Percentiles rank a stretch among this genome's conserved stretches.
phyloP scores from a whole-genome alignment of 1,284 basidiomycete genomes.

The Melampsora larici-populina region DNA sequence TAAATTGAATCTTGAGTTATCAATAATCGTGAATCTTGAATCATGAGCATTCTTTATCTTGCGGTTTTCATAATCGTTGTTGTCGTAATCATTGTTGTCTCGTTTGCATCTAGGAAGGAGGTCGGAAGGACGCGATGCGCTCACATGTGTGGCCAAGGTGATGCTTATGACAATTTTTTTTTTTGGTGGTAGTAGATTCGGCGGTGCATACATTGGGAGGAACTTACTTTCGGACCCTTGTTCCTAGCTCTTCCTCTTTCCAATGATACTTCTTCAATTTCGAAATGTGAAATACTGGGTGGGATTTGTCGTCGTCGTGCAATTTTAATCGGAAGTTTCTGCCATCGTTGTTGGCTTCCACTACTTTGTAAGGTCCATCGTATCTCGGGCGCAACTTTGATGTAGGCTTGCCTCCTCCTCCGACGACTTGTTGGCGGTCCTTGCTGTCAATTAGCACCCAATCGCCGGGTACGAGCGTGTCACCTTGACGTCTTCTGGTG shows the following conservation, averaged over 20 bases:
- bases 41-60: no score
- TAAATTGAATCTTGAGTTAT: no score
- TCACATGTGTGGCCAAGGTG: no score
- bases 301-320: neutral
- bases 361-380: neutral
- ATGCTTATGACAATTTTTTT: no score
- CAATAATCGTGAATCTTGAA: no score
- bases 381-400: neutral
- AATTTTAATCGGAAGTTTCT: neutral
- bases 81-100: no score
- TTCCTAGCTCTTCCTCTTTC: neutral
- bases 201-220: neutral
- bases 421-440: neutral
- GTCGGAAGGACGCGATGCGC: no score
- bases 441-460: neutral
- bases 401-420: neutral
- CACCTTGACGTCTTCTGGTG: neutral
- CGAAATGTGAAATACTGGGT: neutral
- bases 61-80: no score
- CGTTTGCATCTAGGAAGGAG: no score
- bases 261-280: neutral
- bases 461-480: neutral
- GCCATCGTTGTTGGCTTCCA: neutral
- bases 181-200: neutral
- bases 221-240: neutral